Conservation (phyloP, 306 rosid genomes). For the Quercus berberidifolia region DNA sequence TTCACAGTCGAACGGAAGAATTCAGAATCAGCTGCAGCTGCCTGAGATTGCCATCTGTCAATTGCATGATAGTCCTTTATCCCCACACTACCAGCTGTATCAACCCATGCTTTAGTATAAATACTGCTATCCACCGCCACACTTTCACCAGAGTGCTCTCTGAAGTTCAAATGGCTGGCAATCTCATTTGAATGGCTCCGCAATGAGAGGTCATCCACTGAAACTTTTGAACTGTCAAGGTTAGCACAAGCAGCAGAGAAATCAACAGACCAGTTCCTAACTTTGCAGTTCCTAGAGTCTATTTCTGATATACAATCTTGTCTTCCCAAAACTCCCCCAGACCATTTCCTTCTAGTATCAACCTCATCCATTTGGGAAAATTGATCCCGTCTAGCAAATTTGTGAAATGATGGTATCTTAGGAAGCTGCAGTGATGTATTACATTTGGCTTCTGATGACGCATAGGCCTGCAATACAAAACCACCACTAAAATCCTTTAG, state of each 20-base stretch:
- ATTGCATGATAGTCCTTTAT: constrained; percentile 87
- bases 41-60: constrained; percentile 99
- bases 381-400: constrained; percentile 87
- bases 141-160: constrained; percentile 99
- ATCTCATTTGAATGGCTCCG: constrained; percentile 94
- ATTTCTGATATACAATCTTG: constrained; percentile 96
- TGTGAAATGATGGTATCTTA: constrained; percentile 95
- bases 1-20: constrained; percentile 47
- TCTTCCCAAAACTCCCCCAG: constrained; percentile 84
- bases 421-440: constrained; percentile 76
- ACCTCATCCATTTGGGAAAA: constrained; percentile 71
- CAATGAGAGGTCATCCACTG: constrained; percentile 84
- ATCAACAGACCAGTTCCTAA: constrained; percentile 97
- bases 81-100: constrained; percentile 77
- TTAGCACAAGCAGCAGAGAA: constrained; percentile 90
- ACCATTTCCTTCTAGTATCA: constrained; percentile 72
- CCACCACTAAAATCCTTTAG: constrained; percentile 10
- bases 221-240: constrained; percentile 68
- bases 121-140: constrained; percentile 82
- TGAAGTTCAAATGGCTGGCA: constrained; percentile 69
- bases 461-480: constrained; percentile 75
- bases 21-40: constrained; percentile 82
- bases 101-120: constrained; percentile 98
- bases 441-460: constrained; percentile 88
- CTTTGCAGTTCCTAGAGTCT: constrained; percentile 94